phyloP scores from a whole-genome alignment of 2,329 filamentous ascomycete species.

The Thelonectria discophora region DNA sequence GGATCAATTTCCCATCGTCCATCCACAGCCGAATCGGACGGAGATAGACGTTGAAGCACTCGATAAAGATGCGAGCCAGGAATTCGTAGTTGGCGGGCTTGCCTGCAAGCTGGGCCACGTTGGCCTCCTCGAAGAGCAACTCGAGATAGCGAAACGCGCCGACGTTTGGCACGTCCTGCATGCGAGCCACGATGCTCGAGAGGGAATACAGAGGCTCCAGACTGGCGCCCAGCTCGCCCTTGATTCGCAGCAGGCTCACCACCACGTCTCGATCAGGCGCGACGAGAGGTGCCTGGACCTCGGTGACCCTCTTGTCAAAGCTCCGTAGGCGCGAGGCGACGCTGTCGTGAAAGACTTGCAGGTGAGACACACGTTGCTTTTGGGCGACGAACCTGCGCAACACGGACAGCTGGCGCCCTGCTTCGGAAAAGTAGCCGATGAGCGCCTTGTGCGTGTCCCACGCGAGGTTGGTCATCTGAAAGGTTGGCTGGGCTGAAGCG shows the following conservation, averaged over 20 bases:
- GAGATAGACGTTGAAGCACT: slow-evolving; percentile 84
- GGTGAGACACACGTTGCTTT: slow-evolving; percentile 61
- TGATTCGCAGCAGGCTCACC: slow-evolving; percentile 73
- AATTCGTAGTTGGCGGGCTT: slow-evolving; percentile 68
- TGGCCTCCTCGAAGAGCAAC: slow-evolving; percentile 75
- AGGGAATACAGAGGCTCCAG: slow-evolving; percentile 68
- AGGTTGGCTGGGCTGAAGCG: slow-evolving; percentile 51
- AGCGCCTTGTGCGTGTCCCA: slow-evolving; percentile 61
- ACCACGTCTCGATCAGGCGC: slow-evolving; percentile 60
- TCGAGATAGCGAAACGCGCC: slow-evolving; percentile 80
- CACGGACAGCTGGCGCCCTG: slow-evolving; percentile 55
- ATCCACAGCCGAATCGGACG: slow-evolving; percentile 86
- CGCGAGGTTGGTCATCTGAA: slow-evolving; percentile 59
- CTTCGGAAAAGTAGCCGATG: slow-evolving; percentile 57
- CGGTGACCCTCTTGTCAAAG: slow-evolving; percentile 68
- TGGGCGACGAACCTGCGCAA: slow-evolving; percentile 56
- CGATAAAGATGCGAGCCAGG: slow-evolving; percentile 76
- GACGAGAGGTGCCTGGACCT: slow-evolving; percentile 69
- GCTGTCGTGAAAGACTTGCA: slow-evolving; percentile 77
- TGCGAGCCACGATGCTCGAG: slow-evolving; percentile 66
- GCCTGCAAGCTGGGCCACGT: slow-evolving; percentile 74
- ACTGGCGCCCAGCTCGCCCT: slow-evolving; percentile 63
- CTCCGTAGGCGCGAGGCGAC: slow-evolving; percentile 63
- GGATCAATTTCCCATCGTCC: slow-evolving; percentile 75
- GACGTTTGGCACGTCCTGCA: slow-evolving; percentile 58